Evolutionary conservation across 2,329 filamentous ascomycete genomes (phyloP).

Genomic region (Monilinia fructicola): DNA sequence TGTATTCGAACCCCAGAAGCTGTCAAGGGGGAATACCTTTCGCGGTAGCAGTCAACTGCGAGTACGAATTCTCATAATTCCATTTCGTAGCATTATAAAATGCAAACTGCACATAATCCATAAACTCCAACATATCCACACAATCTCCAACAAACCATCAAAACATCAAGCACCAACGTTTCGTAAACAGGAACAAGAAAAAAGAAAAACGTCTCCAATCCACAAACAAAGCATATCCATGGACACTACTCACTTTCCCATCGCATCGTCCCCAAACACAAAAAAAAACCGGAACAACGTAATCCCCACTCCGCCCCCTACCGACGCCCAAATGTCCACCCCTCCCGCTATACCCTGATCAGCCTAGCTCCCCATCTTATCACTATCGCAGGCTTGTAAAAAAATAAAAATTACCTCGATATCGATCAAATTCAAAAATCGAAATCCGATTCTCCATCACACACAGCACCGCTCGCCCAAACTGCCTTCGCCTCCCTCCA

Average conservation of each 20-base stretch:
- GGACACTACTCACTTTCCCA: background rate
- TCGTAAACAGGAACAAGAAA: background rate
- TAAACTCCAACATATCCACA: slow-evolving; percentile 80
- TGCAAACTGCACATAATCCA: slow-evolving; percentile 92
- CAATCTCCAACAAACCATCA: slow-evolving; percentile 6
- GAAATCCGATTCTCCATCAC: background rate
- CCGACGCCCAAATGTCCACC: background rate
- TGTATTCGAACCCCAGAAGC: slow-evolving; percentile 18
- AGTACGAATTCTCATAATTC: slow-evolving; percentile 91
- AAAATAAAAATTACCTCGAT: slow-evolving; percentile 26
- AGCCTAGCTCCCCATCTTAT: slow-evolving; percentile 28
- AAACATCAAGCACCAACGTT: slow-evolving; percentile 1
- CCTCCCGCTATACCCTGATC: background rate
- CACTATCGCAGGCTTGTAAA: slow-evolving; percentile 27
- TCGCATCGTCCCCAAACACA: background rate
- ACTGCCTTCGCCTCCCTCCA: background rate
- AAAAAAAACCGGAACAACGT: slow-evolving; percentile 17
- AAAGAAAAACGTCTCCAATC: background rate
- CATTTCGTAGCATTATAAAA: slow-evolving; percentile 85
- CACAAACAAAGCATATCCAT: slow-evolving; percentile 8
- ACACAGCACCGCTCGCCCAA: background rate
- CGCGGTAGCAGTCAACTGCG: slow-evolving; percentile 78
- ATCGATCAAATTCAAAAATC: slow-evolving; percentile 15
- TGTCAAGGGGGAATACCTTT: slow-evolving; percentile 54
- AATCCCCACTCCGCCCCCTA: slow-evolving; percentile 19